Conservation (phyloP, 495 filamentous ascomycete genomes). For the Lichenothelia convexa region DNA sequence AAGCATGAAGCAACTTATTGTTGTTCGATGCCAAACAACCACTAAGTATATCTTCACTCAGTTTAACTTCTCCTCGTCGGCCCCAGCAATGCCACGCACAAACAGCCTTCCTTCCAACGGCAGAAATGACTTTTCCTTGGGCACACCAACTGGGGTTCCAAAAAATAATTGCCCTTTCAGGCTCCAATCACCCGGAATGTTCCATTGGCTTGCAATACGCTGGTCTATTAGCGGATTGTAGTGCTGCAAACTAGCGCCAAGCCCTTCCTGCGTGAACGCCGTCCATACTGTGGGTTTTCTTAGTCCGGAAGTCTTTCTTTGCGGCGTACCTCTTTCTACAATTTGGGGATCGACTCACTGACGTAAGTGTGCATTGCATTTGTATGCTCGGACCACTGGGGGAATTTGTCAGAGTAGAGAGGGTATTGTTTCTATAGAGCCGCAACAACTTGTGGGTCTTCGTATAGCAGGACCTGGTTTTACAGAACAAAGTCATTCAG, state of each 20-base stretch:
- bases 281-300: too few relatives aligned
- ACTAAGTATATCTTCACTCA: too few relatives aligned
- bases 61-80: too few relatives aligned
- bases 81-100: slow-evolving; percentile 21
- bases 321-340: too few relatives aligned
- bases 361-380: slow-evolving; percentile 49
- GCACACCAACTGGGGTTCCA: slow-evolving; percentile 26
- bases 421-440: slow-evolving; percentile 34
- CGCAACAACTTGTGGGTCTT: slow-evolving; percentile 33
- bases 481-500: neutral
- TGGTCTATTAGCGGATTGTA: slow-evolving; percentile 49
- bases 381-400: slow-evolving; percentile 40
- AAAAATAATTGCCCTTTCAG: slow-evolving; percentile 27
- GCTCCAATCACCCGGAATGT: slow-evolving; percentile 39
- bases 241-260: slow-evolving; percentile 59
- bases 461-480: slow-evolving; percentile 45
- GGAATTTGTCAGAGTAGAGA: slow-evolving; percentile 43
- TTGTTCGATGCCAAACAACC: too few relatives aligned
- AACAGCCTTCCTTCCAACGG: slow-evolving; percentile 36
- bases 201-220: slow-evolving; percentile 37
- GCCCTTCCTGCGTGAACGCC: slow-evolving; percentile 46
- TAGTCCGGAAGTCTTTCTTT: too few relatives aligned
- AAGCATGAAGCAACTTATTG: too few relatives aligned
- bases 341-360: too few relatives aligned
- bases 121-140: slow-evolving; percentile 35